Evolutionary conservation across 495 filamentous ascomycete genomes (phyloP).

Genomic region (Xanthoparmelia taractica): DNA sequence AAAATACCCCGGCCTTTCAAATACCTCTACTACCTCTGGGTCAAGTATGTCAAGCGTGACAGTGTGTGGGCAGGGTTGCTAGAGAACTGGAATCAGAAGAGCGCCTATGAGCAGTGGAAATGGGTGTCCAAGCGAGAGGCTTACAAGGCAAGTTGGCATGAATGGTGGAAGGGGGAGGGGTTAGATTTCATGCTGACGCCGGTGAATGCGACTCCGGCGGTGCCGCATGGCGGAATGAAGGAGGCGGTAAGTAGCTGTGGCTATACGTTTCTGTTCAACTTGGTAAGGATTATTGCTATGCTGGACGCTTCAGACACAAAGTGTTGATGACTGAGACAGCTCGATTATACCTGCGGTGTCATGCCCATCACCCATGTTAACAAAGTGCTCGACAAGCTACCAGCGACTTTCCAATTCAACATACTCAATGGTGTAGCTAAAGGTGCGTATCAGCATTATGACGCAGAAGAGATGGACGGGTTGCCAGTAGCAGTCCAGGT

Average conservation of each 20-base stretch:
- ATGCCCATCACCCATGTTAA: conserved; percentile 84
- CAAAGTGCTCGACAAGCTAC: conserved; percentile 55
- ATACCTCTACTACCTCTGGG: conserved; percentile 81
- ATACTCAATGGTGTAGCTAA: conserved; percentile 66
- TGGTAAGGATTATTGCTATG: conserved; percentile 41
- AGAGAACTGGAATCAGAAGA: conserved; percentile 60
- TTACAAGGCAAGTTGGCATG: conserved; percentile 68
- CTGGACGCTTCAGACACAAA: background rate
- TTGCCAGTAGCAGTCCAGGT: conserved; percentile 83
- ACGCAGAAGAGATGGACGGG: conserved; percentile 75
- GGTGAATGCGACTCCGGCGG: conserved; percentile 84
- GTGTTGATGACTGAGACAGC: conserved; percentile 30
- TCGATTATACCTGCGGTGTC: conserved; percentile 83
- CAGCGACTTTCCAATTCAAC: conserved; percentile 48
- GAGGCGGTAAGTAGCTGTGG: conserved; percentile 82
- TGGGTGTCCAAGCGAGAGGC: conserved; percentile 67
- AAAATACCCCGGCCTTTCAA: conserved; percentile 66
- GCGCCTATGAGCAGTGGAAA: conserved; percentile 71
- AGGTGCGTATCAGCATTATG: conserved; percentile 83
- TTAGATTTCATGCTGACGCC: conserved; percentile 75
- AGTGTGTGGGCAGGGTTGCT: conserved; percentile 70
- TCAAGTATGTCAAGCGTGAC: conserved; percentile 73
- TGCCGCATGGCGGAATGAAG: conserved; percentile 81
- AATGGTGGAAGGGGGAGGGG: conserved; percentile 67
- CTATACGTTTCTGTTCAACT: conserved; percentile 93